Evolutionary conservation across 192 early-diverging fungal genomes (phyloP), one percentile per base, ranked within the genome.

Genomic region (Chytriomyces hyalinus): DNA sequence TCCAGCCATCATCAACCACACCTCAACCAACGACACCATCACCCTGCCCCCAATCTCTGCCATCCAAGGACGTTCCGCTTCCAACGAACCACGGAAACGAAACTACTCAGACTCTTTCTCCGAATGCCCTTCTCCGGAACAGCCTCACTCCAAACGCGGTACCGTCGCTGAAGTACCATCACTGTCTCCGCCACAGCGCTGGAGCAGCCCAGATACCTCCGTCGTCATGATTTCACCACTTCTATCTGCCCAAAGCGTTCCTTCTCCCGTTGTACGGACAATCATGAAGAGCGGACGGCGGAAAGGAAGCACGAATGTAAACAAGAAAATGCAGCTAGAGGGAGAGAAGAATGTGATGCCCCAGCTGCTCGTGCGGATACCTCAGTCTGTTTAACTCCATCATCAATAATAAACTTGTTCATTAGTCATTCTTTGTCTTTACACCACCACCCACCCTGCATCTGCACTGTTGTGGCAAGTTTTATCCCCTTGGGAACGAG

Each of bases 241-340:
- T 36, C 36, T 36, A 2, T 36, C 36, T 36, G 36, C 36, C 36
- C 36, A 36, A 36, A 36, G 36, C 36, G 36, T 36, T 36, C 36
- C 36, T 36, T 36, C 36, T 36, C 36, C 36, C 36, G 36, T 36
- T 36, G 36, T 36, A 36, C 53, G 53, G 53, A 13, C 53, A 1
- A 61, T 73, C 46, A 63, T 61, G 71, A 73, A 73, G 71, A 44
- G 26, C 44, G 71, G 71, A 0, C 53, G 71, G 26, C n/a, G 59
- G 26, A 73, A 73, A 61, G 71, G 71, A 10, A 73, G 50, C 53
- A 10, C 17, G 22, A 71, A 71, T 87, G 5, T 89, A 93, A 1
- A 78, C 36, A 36, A 36, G 36, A 36, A 36, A 36, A 36, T 36
- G 36, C 36, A 36, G 36, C 36, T 1, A 36, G 36, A 36, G 36